These are phyloP conservation scores for Gyromitra esculenta DNA, from an alignment of 2,329 filamentous ascomycete species.

Conservation along the genomic window DNA sequence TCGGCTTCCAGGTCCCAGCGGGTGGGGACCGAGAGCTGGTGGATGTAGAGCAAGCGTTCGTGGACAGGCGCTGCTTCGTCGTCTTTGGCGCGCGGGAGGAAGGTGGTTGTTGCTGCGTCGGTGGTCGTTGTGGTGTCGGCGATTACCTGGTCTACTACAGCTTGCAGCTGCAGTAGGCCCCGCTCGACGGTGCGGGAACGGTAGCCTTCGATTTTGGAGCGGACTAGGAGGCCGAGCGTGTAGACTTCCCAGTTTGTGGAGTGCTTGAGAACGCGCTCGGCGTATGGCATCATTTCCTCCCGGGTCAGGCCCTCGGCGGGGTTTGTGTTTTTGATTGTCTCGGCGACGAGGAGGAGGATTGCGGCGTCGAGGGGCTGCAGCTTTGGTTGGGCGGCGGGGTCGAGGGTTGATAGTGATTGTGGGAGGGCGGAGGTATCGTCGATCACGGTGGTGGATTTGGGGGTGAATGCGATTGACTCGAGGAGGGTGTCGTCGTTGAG, in stretches of 20 bases:
- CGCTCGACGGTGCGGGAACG: constrained; percentile 87
- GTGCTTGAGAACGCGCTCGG: constrained; percentile 84
- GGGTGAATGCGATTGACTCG: constrained; percentile 82
- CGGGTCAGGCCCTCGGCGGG: constrained; percentile 84
- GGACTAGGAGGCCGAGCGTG: constrained; percentile 88
- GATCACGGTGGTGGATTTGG: constrained; percentile 59
- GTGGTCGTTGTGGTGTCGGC: constrained; percentile 74
- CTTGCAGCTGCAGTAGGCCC: constrained; percentile 90
- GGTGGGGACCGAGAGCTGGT: constrained; percentile 82
- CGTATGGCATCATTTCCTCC: constrained; percentile 94
- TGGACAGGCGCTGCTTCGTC: constrained; percentile 82
- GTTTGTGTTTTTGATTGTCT: constrained; percentile 88
- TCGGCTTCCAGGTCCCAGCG: constrained; percentile 95
- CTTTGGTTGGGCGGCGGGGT: constrained; percentile 82
- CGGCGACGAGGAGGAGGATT: constrained; percentile 79
- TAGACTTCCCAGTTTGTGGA: constrained; percentile 98
- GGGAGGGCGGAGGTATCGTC: constrained; percentile 68
- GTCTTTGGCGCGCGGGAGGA: constrained; percentile 67
- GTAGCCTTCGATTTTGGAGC: constrained; percentile 89
- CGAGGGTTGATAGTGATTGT: constrained; percentile 68
- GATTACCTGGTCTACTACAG: constrained; percentile 92
- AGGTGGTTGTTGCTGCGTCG: constrained; percentile 61
- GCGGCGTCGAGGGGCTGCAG: constrained; percentile 87
- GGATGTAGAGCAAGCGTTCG: constrained; percentile 82
- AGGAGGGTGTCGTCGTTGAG: constrained; percentile 93